These are phyloP conservation scores for Epichloe gansuensis DNA, from an alignment of 2,329 filamentous ascomycete species.

Conservation along the genomic window DNA sequence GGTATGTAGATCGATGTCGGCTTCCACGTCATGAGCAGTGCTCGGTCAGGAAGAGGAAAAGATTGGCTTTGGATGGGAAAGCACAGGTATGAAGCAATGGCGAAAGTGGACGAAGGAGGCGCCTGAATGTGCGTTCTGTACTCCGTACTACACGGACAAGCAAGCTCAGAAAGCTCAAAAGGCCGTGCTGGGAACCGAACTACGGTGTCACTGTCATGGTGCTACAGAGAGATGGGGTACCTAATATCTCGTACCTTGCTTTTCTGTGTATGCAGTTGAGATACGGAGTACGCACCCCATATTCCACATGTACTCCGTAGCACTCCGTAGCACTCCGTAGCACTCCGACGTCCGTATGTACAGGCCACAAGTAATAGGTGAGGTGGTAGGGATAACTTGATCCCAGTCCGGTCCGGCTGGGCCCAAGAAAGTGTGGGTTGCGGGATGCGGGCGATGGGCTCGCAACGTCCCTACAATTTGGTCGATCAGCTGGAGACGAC, in stretches of 20 bases:
- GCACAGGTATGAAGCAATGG: neutral
- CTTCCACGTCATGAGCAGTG: neutral
- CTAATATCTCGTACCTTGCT: neutral
- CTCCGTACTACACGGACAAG: neutral
- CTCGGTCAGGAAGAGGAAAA: neutral
- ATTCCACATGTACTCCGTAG: neutral
- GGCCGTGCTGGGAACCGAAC: neutral
- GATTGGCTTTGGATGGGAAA: neutral
- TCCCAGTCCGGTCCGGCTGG: neutral
- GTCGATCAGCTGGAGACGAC: neutral
- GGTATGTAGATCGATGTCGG: neutral
- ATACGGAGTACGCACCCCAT: neutral
- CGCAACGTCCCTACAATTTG: conserved; percentile 3
- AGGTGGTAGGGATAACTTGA: neutral
- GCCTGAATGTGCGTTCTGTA: neutral
- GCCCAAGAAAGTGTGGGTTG: neutral
- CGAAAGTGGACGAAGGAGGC: neutral
- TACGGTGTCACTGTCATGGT: neutral
- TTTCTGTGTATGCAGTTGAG: neutral
- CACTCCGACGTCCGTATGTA: neutral
- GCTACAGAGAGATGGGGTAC: neutral
- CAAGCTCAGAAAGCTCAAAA: neutral
- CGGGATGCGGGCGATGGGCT: neutral
- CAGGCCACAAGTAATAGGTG: neutral
- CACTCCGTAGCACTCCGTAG: neutral